Conservation (phyloP, 495 filamentous ascomycete genomes). For the Tuber indicum region DNA sequence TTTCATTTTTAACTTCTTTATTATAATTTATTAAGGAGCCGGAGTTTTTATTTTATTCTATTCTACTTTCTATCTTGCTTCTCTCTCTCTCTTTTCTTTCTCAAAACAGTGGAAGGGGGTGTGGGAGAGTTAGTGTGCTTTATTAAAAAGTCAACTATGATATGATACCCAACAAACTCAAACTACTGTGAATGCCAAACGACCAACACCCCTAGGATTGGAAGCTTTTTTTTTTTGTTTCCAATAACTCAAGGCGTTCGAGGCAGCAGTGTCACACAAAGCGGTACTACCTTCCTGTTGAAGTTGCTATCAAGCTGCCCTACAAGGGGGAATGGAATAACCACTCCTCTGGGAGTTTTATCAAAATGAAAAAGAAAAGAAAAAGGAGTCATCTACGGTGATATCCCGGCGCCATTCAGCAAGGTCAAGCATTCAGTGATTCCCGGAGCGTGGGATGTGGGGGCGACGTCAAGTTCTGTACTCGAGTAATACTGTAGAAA, state of each 20-base stretch:
- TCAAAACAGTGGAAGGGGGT: neutral
- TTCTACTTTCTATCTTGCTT: slow-evolving; percentile 19
- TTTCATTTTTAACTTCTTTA: neutral
- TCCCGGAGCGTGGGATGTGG: slow-evolving; percentile 54
- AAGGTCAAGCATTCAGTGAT: slow-evolving; percentile 54
- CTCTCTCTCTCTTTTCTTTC: slow-evolving; percentile 1
- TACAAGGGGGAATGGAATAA: neutral
- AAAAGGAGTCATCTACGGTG: neutral
- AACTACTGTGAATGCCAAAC: neutral
- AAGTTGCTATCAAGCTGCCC: neutral
- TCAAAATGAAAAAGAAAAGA: neutral
- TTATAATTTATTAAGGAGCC: neutral
- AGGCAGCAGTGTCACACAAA: neutral
- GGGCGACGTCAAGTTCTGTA: slow-evolving; percentile 65
- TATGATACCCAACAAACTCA: neutral
- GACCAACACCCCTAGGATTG: neutral
- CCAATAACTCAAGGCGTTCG: neutral
- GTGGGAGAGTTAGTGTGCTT: slow-evolving; percentile 21
- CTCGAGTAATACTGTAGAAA: slow-evolving; percentile 53
- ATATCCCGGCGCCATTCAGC: neutral
- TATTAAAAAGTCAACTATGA: neutral
- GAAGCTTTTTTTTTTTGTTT: too few species aligned
- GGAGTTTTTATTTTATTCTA: slow-evolving; percentile 14
- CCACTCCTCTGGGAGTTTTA: neutral
- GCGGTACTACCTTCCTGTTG: neutral